Evolutionary conservation across 1,284 basidiomycete genomes (phyloP).

Genomic region (Fomitopsis palustris): DNA sequence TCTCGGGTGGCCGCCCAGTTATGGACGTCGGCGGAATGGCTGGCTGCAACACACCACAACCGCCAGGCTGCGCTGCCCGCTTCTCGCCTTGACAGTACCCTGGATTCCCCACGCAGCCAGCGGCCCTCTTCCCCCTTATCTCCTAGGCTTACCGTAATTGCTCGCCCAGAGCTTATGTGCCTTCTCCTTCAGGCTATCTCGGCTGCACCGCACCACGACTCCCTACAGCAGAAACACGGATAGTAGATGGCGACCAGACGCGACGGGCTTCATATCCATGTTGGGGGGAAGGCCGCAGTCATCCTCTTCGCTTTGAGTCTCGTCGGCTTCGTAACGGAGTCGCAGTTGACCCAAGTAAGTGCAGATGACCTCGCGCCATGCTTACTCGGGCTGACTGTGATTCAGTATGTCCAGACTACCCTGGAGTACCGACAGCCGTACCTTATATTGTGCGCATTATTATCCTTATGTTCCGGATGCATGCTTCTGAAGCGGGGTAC

Average conservation of each 20-base stretch:
- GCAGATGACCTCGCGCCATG: constrained; percentile 10
- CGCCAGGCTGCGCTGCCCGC: neutral
- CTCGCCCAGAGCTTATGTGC: neutral
- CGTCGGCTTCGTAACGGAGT: constrained; percentile 65
- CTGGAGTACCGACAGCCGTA: constrained; percentile 72
- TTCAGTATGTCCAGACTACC: constrained; percentile 70
- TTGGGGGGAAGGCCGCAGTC: constrained; percentile 37
- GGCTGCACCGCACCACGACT: neutral
- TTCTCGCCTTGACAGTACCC: neutral
- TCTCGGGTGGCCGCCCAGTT: neutral
- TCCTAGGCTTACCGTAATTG: neutral
- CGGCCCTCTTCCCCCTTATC: neutral
- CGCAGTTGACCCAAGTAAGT: constrained; percentile 64
- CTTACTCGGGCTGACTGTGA: constrained; percentile 1
- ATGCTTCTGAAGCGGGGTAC: neutral
- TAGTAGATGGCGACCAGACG: constrained; percentile 25
- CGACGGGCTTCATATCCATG: constrained; percentile 17
- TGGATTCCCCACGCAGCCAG: neutral
- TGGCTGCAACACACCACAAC: neutral
- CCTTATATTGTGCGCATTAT: constrained; percentile 63
- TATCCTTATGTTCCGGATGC: neutral
- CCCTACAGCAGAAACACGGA: neutral
- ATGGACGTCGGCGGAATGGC: neutral
- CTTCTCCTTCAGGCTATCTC: neutral
- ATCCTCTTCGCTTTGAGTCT: constrained; percentile 50